Percentiles rank a stretch among this genome's conserved stretches.
Evolutionary conservation across 2,329 filamentous ascomycete genomes (phyloP).

Genomic region (Penicillium sp.): DNA sequence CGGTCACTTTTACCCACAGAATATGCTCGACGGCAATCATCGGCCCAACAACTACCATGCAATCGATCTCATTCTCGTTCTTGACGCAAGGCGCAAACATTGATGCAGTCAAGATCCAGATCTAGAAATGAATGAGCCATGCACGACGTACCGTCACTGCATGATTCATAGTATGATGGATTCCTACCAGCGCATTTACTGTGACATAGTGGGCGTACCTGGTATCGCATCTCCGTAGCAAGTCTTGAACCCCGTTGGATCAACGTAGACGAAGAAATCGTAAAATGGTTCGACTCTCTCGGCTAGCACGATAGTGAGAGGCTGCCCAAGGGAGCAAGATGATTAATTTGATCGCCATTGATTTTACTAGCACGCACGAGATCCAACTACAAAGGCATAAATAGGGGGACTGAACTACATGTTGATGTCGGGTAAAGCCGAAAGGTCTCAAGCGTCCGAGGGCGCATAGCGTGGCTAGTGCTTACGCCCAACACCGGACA

Average conservation of each 20-base stretch:
- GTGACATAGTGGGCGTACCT: not conserved
- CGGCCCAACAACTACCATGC: not conserved
- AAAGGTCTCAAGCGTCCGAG: too few species aligned
- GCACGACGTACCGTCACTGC: too few species aligned
- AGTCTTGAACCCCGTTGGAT: conserved; percentile 7
- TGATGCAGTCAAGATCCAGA: too few species aligned
- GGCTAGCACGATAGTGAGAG: not conserved
- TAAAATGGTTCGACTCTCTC: conserved; percentile 10
- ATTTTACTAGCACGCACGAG: too few species aligned
- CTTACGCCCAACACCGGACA: too few species aligned
- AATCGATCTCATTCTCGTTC: too few species aligned
- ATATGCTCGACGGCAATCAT: not conserved
- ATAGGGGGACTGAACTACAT: not conserved
- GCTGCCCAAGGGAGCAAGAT: not conserved
- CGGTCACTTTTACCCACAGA: not conserved
- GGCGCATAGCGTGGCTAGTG: too few species aligned
- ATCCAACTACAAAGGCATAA: not conserved
- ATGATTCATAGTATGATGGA: not conserved
- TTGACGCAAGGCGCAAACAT: too few species aligned
- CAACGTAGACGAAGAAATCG: conserved; percentile 6
- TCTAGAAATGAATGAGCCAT: too few species aligned
- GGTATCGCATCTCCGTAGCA: conserved; percentile 10
- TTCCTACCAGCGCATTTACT: conserved; percentile 8
- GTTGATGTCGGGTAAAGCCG: too few species aligned
- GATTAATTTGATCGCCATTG: not conserved